Evolutionary conservation across 805 yeast species (phyloP), one percentile per base, ranked within the genome.

Genomic region (Barnettozyma sucrosica): DNA sequence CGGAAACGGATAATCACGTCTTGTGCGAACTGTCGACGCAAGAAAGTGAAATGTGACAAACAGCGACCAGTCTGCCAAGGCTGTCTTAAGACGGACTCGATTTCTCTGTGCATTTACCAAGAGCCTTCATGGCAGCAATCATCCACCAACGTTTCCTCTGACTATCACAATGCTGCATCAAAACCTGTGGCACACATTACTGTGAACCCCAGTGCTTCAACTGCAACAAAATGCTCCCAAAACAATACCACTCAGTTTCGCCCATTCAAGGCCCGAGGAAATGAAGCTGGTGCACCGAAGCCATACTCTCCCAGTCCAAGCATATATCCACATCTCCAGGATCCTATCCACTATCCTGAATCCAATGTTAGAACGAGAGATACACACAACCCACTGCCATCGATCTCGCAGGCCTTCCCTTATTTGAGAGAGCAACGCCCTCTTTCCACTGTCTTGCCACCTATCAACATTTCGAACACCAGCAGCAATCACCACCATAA

Each of bases 121-220:
- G 81, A 76, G 52, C 83, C 81, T 32, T 68, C 73, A 20, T 78
- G 83, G 83, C 78, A 70, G 59, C 58, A 83, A 50, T 74, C 67
- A 20, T 54, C 66, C 11, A 43, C 21, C 8, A 21, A 47, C 6
- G 21, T 51, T 1, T 42, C 47, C 9, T 30, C 44, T 1, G 50
- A 58, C 39, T 60, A 58, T 33, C 45, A 46, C 13, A 28, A 28
- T 24, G 32, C 33, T 16, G 63, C 64, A 4, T 62, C 64, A 7
- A 41, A 43, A 3, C 64, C 64, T 0, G 45, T 59, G 54, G 63
- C 61, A 4, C 57, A 54, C 37, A 57, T 59, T 33, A 21, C 14
- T 21, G 25, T 36, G 47, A 41, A 13, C 13, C 4, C 32, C 14
- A 9, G 16, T 28, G 32, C 32, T 13, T 7, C 32, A 13, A 28